Evolutionary conservation across 2,329 filamentous ascomycete genomes (phyloP).

Genomic region (Cladophialophora yegresii): DNA sequence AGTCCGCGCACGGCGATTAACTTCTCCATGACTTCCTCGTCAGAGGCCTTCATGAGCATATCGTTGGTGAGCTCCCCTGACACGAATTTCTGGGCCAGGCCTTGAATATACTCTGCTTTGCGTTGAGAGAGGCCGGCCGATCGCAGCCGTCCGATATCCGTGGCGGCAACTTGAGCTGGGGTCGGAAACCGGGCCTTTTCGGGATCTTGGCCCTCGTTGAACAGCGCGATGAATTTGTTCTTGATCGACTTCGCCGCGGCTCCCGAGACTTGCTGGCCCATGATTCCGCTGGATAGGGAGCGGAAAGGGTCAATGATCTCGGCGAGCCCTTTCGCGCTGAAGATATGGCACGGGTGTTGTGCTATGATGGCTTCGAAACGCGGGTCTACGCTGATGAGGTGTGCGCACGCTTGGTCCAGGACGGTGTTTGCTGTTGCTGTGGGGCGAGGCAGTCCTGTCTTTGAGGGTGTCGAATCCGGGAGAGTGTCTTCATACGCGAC

Average conservation of each 20-base stretch:
- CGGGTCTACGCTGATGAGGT: slow-evolving; percentile 72
- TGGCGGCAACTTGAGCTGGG: slow-evolving; percentile 69
- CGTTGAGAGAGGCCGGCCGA: slow-evolving; percentile 87
- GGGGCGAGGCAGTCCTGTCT: slow-evolving; percentile 45
- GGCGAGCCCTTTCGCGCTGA: slow-evolving; percentile 77
- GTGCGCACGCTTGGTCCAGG: slow-evolving; percentile 71
- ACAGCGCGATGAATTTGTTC: slow-evolving; percentile 76
- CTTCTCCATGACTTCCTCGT: slow-evolving; percentile 81
- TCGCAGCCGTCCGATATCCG: slow-evolving; percentile 68
- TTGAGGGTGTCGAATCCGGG: slow-evolving; percentile 45
- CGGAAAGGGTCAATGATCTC: slow-evolving; percentile 88
- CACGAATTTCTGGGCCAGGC: slow-evolving; percentile 78
- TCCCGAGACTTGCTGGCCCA: slow-evolving; percentile 93
- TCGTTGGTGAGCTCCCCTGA: slow-evolving; percentile 72
- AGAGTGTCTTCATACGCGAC: slow-evolving; percentile 51
- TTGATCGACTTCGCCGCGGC: slow-evolving; percentile 89
- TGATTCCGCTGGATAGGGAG: slow-evolving; percentile 80
- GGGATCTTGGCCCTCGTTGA: slow-evolving; percentile 49
- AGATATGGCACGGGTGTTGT: slow-evolving; percentile 73
- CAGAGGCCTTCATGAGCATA: slow-evolving; percentile 74
- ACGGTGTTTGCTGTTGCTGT: slow-evolving; percentile 69
- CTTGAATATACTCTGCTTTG: slow-evolving; percentile 92
- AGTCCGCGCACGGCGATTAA: slow-evolving; percentile 84
- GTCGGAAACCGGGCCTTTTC: slow-evolving; percentile 64
- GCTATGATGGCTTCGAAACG: slow-evolving; percentile 72